Evolutionary conservation across 352 stramenopile genomes (phyloP).

Genomic region (Hyaloperonospora arabidopsidis): DNA sequence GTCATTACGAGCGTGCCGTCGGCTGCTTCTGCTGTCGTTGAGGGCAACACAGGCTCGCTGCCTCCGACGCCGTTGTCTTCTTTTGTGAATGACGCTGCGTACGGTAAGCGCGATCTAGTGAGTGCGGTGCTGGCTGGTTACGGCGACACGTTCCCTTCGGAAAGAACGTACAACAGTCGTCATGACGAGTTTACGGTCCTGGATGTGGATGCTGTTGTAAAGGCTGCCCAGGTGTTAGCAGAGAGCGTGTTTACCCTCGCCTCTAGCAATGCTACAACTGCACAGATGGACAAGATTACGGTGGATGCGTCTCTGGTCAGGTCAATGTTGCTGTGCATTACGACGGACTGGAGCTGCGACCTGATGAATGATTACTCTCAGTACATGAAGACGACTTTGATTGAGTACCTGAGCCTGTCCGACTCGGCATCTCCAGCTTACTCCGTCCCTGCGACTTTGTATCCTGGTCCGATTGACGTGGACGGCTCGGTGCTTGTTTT

Average conservation of each 20-base stretch:
- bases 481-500: constrained; percentile 51
- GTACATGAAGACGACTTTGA: constrained; percentile 49
- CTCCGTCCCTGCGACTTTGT: constrained; percentile 45
- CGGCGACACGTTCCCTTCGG: constrained; percentile 39
- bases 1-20: constrained; percentile 45
- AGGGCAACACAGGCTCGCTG: constrained; percentile 35
- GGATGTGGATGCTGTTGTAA: constrained; percentile 41
- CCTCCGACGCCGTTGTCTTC: constrained; percentile 59
- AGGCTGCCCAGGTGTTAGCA: constrained; percentile 64
- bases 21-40: constrained; percentile 26
- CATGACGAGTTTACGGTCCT: constrained; percentile 49
- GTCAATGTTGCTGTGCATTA: constrained; percentile 52
- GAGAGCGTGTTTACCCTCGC: constrained; percentile 62
- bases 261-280: constrained; percentile 37
- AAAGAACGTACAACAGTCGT: constrained; percentile 54
- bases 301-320: constrained; percentile 55
- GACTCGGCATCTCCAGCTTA: constrained; percentile 46
- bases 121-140: constrained; percentile 66
- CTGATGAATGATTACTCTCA: constrained; percentile 65
- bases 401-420: constrained; percentile 51
- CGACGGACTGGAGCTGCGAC: constrained; percentile 57
- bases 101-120: constrained; percentile 48
- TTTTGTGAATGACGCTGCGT: constrained; percentile 72
- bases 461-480: constrained; percentile 38
- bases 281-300: constrained; percentile 30